These are phyloP conservation scores for Friedmanniomyces simplex DNA, from an alignment of 495 filamentous ascomycete species.

Conservation along the genomic window DNA sequence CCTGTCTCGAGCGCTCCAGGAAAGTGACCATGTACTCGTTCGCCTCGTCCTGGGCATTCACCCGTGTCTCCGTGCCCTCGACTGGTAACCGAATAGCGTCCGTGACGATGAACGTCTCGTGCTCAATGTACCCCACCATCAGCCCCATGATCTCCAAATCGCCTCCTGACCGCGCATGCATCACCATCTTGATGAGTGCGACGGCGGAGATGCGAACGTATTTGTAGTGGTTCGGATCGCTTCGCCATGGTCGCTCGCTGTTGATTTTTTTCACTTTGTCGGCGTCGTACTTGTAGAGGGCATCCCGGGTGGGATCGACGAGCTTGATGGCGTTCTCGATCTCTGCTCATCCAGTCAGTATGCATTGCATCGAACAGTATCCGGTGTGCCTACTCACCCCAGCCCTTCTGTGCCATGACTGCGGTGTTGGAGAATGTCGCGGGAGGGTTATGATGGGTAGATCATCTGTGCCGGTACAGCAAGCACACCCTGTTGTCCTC, in stretches of 20 bases:
- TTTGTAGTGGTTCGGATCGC: constrained; percentile 85
- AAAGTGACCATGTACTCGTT: constrained; percentile 95
- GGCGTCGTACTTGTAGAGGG: constrained; percentile 74
- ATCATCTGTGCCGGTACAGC: no score
- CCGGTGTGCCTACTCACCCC: constrained; percentile 12
- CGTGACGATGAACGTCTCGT: constrained; percentile 79
- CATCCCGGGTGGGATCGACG: constrained; percentile 76
- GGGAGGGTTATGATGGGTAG: background rate
- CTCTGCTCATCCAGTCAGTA: constrained; percentile 38
- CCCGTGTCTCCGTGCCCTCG: constrained; percentile 93
- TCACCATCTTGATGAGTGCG: constrained; percentile 96
- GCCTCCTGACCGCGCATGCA: constrained; percentile 92
- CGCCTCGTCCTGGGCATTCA: constrained; percentile 89
- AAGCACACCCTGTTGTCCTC: no score
- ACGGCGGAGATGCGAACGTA: constrained; percentile 85
- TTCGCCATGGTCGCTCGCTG: constrained; percentile 62
- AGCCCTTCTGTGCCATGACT: constrained; percentile 10
- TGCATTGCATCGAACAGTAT: no score
- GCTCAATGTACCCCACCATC: constrained; percentile 90
- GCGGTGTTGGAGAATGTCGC: background rate
- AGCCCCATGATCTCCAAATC: constrained; percentile 93
- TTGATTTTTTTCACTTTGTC: constrained; percentile 50
- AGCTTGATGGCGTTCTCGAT: constrained; percentile 78
- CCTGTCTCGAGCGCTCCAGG: constrained; percentile 60
- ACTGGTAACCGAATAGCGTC: constrained; percentile 92